Base-by-base conservation (phyloP, 2,329 filamentous ascomycete genomes). In the Colletotrichum sp. region DNA sequence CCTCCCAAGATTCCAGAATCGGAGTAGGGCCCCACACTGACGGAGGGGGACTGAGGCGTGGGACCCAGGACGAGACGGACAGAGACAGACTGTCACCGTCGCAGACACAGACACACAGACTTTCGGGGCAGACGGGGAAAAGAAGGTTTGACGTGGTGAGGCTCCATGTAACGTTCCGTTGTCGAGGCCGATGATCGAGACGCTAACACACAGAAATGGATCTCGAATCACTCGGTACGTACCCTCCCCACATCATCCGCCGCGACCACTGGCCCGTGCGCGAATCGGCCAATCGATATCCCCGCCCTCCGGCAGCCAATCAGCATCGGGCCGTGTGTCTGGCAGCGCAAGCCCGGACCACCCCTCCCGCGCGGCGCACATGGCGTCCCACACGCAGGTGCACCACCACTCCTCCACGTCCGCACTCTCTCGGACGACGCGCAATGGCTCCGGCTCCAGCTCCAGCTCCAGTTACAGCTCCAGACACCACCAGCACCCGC, bases 121-220 rank as follows among this genome's bases (percentile, higher is more conserved):
- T 43, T 21, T 34, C 26, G 43, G 58, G 28, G 34, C 21, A 24
- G 48, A 52, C 58, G 34, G 70, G 30, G 56, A 30, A 69, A 76
- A 73, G 73, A 76, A 73, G 73, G 70, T 73, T 76, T 73, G 73
- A 73, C 58, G 70, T 73, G 70, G 73, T 73, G 73, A 73, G 73
- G 73, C 56, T 69, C 73, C 70, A 76, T 76, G 73, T 76, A 76
- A 76, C 73, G 73, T 76, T 76, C 70, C 73, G 73, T 76, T 73
- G 64, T 76, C 70, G 48, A 73, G 58, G 34, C 56, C 64, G 70
- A 69, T 30, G 70, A 73, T 73, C 73, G 65, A 48, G 32, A 65
- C 73, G 65, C 73, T 76, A 73, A 76, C 56, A 69, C 52, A 18
- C 21, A 38, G 62, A 52, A 65, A 65, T 67, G 70, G 70, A 76